Base-by-base conservation (phyloP, 805 yeast species). In the Wickerhamomyces strasburgensis region DNA sequence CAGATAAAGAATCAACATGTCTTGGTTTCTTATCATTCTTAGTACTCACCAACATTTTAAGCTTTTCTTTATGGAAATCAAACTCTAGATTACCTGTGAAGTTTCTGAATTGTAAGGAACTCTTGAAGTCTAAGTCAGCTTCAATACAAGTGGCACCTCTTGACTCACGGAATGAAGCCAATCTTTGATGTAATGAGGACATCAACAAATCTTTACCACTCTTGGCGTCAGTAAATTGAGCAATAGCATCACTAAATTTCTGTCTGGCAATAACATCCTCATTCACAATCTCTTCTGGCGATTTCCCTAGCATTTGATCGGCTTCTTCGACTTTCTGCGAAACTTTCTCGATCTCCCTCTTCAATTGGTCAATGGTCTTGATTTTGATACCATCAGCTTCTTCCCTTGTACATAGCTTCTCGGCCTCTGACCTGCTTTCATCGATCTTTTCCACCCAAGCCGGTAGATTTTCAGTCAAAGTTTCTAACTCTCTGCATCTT, bases 1-100 rank as follows among this genome's bases (percentile, higher is more conserved):
- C 99, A 1, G 96, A 87, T 18, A 90, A 69, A 0, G 96, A 82
- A 46, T 80, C 84, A 4, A 86, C 86, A 27, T 80, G 76, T 47
- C 96, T 68, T 23, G 74, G 67, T 19, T 70, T 70, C 27, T 69
- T 72, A 40, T 74, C 79, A 34, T 67, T 73, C 41, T 74, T 73
- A 0, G 88, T 80, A 19, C 80, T 71, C 2, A 81, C 85, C 38
- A 70, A 60, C 60, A 84, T 69, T 18, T 70, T 65, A 41, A 84
- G 60, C n/a, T 65, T 64, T 36, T 67, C 67, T 8, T 67, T 62
- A 6, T 58, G 65, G 41, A 71, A 73, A 45, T 81, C 82, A 54
- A 90, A 80, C 13, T 68, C 68, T 30, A 93, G 67, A 34, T 70
- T 67, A 10, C 97, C 98, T 6, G 72, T 68, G 56, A 84, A 88